Conservation (phyloP, 768 basidiomycete species). For the Lentinula guzmanii region DNA sequence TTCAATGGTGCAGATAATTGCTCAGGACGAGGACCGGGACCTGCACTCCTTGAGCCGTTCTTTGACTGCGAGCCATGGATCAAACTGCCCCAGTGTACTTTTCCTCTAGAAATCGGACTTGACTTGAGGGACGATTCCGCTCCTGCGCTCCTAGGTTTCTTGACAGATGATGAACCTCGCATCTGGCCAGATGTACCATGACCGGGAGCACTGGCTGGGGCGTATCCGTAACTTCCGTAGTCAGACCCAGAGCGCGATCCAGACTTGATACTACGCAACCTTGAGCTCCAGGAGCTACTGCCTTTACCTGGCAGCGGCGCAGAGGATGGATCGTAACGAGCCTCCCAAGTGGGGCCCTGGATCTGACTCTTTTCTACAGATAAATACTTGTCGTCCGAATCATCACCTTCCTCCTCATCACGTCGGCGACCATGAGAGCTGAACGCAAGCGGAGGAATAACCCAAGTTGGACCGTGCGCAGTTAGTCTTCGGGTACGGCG, state of each 20-base stretch:
- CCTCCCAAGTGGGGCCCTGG: constrained; percentile 2
- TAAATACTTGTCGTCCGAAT: neutral
- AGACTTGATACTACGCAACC: constrained; percentile 1
- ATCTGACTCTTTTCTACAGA: constrained; percentile 1
- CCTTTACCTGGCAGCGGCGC: constrained; percentile 1
- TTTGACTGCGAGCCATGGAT: constrained; percentile 3
- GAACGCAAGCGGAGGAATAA: neutral
- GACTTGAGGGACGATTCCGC: neutral
- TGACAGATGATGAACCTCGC: neutral
- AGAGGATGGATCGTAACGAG: neutral
- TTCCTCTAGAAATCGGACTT: neutral
- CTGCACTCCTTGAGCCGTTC: neutral
- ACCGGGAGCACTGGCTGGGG: neutral
- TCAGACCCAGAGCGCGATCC: neutral
- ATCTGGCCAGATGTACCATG: neutral
- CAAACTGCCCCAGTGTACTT: neutral
- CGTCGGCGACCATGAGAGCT: neutral
- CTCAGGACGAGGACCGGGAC: neutral
- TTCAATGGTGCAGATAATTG: neutral
- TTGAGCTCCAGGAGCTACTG: neutral
- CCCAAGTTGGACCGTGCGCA: neutral
- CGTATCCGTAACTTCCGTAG: neutral
- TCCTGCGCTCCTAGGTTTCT: neutral
- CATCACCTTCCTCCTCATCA: constrained; percentile 1
- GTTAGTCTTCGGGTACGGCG: neutral